Evolutionary conservation across 1,284 basidiomycete species (phyloP).

Genomic region (Moniliophthora roreri): DNA sequence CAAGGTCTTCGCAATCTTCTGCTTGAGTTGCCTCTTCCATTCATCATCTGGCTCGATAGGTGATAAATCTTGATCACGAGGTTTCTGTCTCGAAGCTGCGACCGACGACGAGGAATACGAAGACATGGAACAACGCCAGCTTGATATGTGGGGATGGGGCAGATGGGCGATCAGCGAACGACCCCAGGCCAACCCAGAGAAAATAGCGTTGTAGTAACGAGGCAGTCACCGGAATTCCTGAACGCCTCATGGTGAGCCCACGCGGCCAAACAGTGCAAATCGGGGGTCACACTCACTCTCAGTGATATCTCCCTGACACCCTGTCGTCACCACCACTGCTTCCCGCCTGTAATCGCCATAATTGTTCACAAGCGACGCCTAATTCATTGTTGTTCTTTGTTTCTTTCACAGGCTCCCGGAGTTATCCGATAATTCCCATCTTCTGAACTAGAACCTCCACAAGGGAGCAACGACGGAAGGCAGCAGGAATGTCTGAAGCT

Average conservation of each 20-base stretch:
- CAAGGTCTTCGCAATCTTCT: conserved; percentile 7
- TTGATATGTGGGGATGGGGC: not conserved
- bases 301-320: not conserved
- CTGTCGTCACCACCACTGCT: not conserved
- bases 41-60: conserved; percentile 12
- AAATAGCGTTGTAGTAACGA: not conserved
- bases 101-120: conserved; percentile 7
- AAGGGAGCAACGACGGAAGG: too few relatives aligned
- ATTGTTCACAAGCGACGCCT: not conserved
- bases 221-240: conserved; percentile 1
- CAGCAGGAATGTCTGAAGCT: too few relatives aligned
- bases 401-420: not conserved
- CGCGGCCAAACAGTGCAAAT: conserved; percentile 3
- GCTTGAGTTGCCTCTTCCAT: conserved; percentile 13
- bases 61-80: conserved; percentile 8
- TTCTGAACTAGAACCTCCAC: not conserved
- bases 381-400: not conserved
- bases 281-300: not conserved
- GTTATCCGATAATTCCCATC: not conserved
- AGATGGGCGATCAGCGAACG: not conserved
- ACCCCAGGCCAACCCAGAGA: not conserved
- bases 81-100: conserved; percentile 6
- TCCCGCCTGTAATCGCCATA: not conserved
- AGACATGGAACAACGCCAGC: not conserved
- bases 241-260: conserved; percentile 1